Evolutionary conservation across 2,329 filamentous ascomycete species (phyloP).

Genomic region (Pseudogymnoascus sp.): DNA sequence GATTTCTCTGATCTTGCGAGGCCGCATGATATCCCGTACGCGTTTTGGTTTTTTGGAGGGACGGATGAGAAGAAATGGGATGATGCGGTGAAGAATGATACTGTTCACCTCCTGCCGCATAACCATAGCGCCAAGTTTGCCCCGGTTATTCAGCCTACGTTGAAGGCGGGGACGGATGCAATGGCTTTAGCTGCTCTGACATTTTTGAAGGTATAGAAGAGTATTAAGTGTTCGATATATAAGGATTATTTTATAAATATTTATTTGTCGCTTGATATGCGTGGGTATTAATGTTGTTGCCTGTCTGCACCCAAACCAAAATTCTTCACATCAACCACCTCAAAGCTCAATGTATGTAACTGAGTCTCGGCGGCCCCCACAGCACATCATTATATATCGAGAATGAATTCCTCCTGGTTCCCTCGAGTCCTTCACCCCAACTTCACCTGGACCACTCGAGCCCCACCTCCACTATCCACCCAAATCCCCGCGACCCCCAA

Average conservation of each 20-base stretch:
- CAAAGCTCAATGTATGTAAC: not conserved
- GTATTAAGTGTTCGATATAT: not conserved
- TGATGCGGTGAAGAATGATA: constrained; percentile 34
- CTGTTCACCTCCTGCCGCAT: constrained; percentile 37
- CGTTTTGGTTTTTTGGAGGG: constrained; percentile 52
- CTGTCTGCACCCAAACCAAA: not conserved
- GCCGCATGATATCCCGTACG: constrained; percentile 34
- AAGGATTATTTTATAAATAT: not conserved
- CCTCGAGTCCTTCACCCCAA: constrained; percentile 13
- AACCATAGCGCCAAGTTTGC: constrained; percentile 56
- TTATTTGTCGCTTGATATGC: not conserved
- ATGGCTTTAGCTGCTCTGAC: constrained; percentile 44
- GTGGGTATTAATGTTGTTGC: not conserved
- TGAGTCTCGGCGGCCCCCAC: too few relatives aligned
- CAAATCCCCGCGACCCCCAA: constrained; percentile 23
- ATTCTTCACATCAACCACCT: not conserved
- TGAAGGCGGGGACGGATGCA: constrained; percentile 45
- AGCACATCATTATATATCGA: not conserved
- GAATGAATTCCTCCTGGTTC: not conserved
- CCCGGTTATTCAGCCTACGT: constrained; percentile 51
- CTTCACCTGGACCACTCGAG: constrained; percentile 18
- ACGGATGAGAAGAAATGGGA: constrained; percentile 45
- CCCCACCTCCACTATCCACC: constrained; percentile 13
- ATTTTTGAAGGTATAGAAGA: not conserved
- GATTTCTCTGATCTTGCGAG: constrained; percentile 23